These are phyloP conservation scores for Cercospora brassicicola DNA, from an alignment of 2,329 filamentous ascomycete species.

Conservation along the genomic window DNA sequence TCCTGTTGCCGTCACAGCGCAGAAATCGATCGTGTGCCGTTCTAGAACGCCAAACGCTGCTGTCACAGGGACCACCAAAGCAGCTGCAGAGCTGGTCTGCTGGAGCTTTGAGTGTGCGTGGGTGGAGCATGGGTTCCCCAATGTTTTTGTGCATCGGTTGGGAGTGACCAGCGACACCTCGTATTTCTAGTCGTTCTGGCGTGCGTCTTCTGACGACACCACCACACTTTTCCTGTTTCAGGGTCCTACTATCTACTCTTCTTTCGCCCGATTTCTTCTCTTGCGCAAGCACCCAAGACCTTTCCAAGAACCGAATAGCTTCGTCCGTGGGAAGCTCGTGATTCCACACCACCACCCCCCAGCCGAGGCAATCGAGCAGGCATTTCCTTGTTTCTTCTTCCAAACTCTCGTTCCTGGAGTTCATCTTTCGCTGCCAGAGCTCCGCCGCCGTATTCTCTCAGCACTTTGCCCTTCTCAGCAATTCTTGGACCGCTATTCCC, in stretches of 20 bases:
- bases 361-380: neutral
- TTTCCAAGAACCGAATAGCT: neutral
- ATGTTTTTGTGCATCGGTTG: constrained; percentile 5
- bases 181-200: neutral
- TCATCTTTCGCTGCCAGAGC: constrained; percentile 33
- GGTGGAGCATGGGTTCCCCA: constrained; percentile 1
- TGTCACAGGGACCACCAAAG: neutral
- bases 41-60: neutral
- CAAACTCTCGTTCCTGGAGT: constrained; percentile 56
- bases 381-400: constrained; percentile 46
- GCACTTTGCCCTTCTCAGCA: neutral
- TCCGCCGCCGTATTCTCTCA: neutral
- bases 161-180: neutral
- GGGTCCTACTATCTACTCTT: neutral
- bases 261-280: neutral
- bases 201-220: neutral
- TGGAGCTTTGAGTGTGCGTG: neutral
- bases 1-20: constrained; percentile 4
- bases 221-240: constrained; percentile 3
- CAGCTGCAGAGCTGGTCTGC: neutral
- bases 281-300: neutral
- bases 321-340: neutral
- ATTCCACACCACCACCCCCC: neutral
- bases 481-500: neutral
- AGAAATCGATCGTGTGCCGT: neutral